phyloP scores from a whole-genome alignment of 805 yeast species.

The Torulaspora gathmanii region DNA sequence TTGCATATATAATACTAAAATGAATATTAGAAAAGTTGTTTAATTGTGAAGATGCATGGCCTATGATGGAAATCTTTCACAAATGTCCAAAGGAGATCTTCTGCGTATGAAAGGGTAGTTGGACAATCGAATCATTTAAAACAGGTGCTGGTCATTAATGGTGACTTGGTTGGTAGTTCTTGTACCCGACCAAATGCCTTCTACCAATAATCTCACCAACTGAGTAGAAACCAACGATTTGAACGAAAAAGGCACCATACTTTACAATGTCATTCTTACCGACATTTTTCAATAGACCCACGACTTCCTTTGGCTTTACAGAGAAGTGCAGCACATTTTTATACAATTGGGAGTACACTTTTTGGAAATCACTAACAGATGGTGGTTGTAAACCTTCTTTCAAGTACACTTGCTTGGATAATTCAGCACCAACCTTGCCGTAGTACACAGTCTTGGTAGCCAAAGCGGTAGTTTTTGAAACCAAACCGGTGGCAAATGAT shows the following conservation, averaged over 20 bases:
- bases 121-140: not conserved
- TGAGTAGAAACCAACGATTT: conserved; percentile 84
- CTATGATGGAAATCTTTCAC: conserved; percentile 1
- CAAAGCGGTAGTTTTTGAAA: conserved; percentile 25
- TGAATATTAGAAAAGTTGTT: conserved; percentile 14
- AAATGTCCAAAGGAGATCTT: not conserved
- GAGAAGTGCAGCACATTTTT: conserved; percentile 42
- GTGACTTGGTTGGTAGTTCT: conserved; percentile 25
- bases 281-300: conserved; percentile 44
- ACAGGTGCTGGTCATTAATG: conserved; percentile 8
- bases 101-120: not conserved
- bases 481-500: conserved; percentile 23
- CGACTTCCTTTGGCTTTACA: conserved; percentile 57
- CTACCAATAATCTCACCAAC: conserved; percentile 96
- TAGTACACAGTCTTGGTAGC: conserved; percentile 70
- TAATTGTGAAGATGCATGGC: conserved; percentile 5
- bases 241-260: conserved; percentile 73
- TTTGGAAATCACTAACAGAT: conserved; percentile 64
- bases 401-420: conserved; percentile 63
- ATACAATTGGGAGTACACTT: conserved; percentile 58
- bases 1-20: conserved; percentile 13
- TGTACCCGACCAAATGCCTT: conserved; percentile 87
- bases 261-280: conserved; percentile 55
- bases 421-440: conserved; percentile 53
- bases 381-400: conserved; percentile 96